Conservation (phyloP, 1,284 basidiomycete species). For the Tylopilus sp. region DNA sequence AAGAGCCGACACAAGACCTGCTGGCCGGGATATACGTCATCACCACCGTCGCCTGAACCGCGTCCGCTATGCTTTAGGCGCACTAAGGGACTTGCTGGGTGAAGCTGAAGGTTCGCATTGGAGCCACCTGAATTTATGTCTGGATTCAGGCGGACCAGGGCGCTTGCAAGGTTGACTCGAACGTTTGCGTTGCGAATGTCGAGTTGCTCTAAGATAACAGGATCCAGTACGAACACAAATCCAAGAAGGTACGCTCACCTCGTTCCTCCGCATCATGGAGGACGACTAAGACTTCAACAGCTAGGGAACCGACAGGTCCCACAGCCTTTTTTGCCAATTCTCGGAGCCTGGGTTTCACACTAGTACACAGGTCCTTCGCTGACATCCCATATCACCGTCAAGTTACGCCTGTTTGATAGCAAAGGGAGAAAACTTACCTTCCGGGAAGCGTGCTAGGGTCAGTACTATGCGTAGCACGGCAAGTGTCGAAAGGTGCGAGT, state of each 20-base stretch:
- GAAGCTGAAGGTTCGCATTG: background rate
- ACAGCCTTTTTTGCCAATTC: conserved; percentile 19
- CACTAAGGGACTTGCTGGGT: background rate
- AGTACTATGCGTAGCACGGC: conserved; percentile 28
- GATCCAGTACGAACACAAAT: background rate
- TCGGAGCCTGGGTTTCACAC: conserved; percentile 14
- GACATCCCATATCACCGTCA: background rate
- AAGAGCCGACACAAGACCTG: conserved; percentile 25
- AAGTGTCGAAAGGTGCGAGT: background rate
- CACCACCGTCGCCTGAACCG: background rate
- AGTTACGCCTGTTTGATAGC: background rate
- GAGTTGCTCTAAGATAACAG: conserved; percentile 10
- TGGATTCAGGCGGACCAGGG: conserved; percentile 13
- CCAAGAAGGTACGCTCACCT: background rate
- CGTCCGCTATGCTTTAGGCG: background rate
- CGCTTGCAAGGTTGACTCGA: conserved; percentile 26
- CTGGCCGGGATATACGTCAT: conserved; percentile 5
- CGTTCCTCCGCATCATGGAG: conserved; percentile 7
- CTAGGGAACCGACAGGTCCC: conserved; percentile 29
- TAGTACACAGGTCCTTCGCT: conserved; percentile 16
- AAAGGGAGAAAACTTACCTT: conserved; percentile 8
- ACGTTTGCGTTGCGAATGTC: conserved; percentile 7
- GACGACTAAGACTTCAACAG: conserved; percentile 29
- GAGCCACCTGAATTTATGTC: background rate
- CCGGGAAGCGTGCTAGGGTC: conserved; percentile 23